These are phyloP conservation scores for Fomitopsis pinicola DNA, from an alignment of 1,284 basidiomycete species.

Conservation along the genomic window DNA sequence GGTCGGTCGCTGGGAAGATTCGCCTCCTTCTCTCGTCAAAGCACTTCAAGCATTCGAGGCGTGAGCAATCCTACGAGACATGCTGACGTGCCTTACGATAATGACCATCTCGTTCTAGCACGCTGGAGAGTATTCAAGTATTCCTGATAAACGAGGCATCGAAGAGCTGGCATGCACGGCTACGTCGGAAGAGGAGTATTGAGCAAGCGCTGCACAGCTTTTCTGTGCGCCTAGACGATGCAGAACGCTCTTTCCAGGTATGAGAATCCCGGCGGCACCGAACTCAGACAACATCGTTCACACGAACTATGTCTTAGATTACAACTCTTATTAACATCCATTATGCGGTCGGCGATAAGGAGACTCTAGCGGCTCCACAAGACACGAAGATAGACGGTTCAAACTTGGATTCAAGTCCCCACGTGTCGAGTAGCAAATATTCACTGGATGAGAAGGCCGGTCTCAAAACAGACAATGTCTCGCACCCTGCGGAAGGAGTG, in stretches of 20 bases:
- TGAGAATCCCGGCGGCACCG: neutral
- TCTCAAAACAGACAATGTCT: too few species aligned
- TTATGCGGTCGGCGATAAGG: conserved; percentile 30
- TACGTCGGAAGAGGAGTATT: conserved; percentile 37
- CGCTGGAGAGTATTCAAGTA: conserved; percentile 33
- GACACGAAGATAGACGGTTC: neutral
- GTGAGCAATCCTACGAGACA: conserved; percentile 23
- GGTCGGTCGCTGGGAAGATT: conserved; percentile 40
- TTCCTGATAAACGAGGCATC: conserved; percentile 37
- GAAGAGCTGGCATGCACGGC: conserved; percentile 36
- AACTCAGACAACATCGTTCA: neutral
- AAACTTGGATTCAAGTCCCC: neutral
- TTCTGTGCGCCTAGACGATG: conserved; percentile 36
- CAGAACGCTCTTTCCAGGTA: conserved; percentile 45
- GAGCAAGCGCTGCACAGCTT: conserved; percentile 33
- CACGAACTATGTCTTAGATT: conserved; percentile 27
- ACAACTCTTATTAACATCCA: conserved; percentile 50
- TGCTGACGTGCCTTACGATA: neutral
- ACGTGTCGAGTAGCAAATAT: neutral
- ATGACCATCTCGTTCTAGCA: conserved; percentile 20
- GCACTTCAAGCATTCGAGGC: conserved; percentile 41
- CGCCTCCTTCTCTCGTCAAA: conserved; percentile 37
- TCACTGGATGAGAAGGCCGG: too few species aligned
- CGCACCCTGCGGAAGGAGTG: too few species aligned
- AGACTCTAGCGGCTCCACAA: neutral